Conservation (phyloP, 2,329 filamentous ascomycete genomes). For the Colletotrichum sp. region DNA sequence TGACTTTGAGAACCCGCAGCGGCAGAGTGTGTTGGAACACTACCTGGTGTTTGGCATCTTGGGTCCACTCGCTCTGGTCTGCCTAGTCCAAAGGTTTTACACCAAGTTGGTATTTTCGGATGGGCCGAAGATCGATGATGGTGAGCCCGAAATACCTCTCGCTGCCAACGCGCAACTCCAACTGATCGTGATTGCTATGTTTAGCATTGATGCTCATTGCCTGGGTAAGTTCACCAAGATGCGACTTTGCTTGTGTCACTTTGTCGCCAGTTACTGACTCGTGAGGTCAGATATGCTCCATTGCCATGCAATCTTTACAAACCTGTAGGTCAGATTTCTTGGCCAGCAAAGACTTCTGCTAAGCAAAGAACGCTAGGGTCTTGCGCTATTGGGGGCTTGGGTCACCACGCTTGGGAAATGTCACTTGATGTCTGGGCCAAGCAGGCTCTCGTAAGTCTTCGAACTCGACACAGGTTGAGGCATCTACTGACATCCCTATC, state of each 20-base stretch:
- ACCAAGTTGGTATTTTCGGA: constrained; percentile 17
- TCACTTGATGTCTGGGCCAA: constrained; percentile 21
- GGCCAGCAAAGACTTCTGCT: background rate
- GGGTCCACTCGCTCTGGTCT: constrained; percentile 27
- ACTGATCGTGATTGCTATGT: background rate
- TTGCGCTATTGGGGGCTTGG: constrained; percentile 27
- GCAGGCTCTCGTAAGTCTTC: constrained; percentile 24
- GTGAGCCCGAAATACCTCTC: background rate
- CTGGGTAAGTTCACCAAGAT: background rate
- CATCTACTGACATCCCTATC: background rate
- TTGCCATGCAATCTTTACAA: constrained; percentile 28
- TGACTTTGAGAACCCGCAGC: constrained; percentile 36
- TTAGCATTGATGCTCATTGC: background rate
- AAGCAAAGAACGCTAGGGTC: constrained; percentile 21
- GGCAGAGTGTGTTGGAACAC: constrained; percentile 25
- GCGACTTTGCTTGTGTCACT: background rate
- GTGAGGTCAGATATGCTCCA: constrained; percentile 16
- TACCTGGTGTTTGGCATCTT: constrained; percentile 31
- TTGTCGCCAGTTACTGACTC: background rate
- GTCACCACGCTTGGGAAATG: constrained; percentile 33
- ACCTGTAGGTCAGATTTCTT: constrained; percentile 17
- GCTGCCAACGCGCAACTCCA: background rate
- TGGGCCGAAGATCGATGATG: constrained; percentile 21
- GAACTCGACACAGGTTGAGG: background rate
- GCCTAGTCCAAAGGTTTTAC: constrained; percentile 33